phyloP scores from a whole-genome alignment of 768 basidiomycete species.

The Cyclocybe aegerita region DNA sequence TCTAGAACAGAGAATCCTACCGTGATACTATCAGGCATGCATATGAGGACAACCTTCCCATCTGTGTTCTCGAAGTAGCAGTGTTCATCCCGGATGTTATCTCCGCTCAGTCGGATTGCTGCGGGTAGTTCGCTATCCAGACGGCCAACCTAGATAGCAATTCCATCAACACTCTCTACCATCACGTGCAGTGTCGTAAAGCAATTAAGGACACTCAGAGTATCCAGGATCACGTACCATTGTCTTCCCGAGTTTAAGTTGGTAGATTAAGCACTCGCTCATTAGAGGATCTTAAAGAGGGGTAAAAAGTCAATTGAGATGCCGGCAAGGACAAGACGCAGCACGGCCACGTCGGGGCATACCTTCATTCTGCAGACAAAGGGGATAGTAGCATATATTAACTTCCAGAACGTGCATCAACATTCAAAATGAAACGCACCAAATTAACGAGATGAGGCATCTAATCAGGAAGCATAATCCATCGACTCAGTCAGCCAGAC shows the following conservation, averaged over 20 bases:
- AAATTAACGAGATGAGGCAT: conserved; percentile 94
- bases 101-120: conserved; percentile 90
- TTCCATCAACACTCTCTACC: background rate
- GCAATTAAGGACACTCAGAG: background rate
- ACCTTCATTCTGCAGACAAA: conserved; percentile 66
- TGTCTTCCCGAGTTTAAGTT: conserved; percentile 84
- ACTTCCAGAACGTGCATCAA: conserved; percentile 16
- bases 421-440: conserved; percentile 48
- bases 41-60: conserved; percentile 81
- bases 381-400: conserved; percentile 10
- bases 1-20: conserved; percentile 39
- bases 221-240: conserved; percentile 44
- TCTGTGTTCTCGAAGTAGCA: conserved; percentile 88
- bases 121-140: conserved; percentile 78
- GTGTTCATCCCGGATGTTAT: conserved; percentile 89
- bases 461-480: conserved; percentile 34
- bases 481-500: too few species aligned
- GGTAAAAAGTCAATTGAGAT: conserved; percentile 11
- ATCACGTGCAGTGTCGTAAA: background rate
- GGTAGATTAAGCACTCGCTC: conserved; percentile 94
- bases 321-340: conserved; percentile 10
- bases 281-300: conserved; percentile 77
- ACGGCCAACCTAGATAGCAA: conserved; percentile 68
- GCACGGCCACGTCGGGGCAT: conserved; percentile 18
- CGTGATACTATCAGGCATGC: conserved; percentile 79